Conservation (phyloP, 352 stramenopile species). For the Thalassiosira allenii region DNA sequence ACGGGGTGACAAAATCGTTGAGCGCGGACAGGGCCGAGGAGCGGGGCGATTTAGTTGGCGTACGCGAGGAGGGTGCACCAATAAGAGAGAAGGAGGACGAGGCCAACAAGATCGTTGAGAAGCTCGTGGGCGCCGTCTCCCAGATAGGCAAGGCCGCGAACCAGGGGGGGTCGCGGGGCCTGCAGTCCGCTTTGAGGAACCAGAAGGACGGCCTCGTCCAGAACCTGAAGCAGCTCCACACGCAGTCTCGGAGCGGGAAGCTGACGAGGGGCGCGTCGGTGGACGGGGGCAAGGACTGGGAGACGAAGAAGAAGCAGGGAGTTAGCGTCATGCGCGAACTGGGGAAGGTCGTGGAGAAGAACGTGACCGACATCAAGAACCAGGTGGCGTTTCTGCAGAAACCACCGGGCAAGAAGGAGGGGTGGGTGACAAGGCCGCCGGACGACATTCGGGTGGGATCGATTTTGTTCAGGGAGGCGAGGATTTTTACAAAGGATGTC, state of each 20-base stretch:
- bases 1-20: conserved; percentile 15
- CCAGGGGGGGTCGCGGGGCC: conserved; percentile 49
- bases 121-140: conserved; percentile 73
- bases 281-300: conserved; percentile 14
- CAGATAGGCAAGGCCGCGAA: conserved; percentile 69
- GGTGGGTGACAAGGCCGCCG: conserved; percentile 47
- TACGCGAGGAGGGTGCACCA: conserved; percentile 31
- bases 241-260: not conserved
- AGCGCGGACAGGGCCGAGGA: conserved; percentile 41
- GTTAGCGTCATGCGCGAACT: conserved; percentile 69
- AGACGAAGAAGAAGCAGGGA: conserved; percentile 59
- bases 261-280: not conserved
- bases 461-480: conserved; percentile 68
- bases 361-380: conserved; percentile 59
- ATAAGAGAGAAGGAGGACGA: conserved; percentile 46
- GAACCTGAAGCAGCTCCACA: conserved; percentile 67
- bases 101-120: conserved; percentile 73
- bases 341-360: conserved; percentile 72
- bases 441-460: conserved; percentile 67
- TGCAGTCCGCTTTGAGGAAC: conserved; percentile 63
- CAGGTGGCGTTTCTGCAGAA: conserved; percentile 50
- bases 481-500: conserved; percentile 80
- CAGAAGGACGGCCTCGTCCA: conserved; percentile 69
- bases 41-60: conserved; percentile 24
- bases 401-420: conserved; percentile 48